phyloP scores from a whole-genome alignment of 108 stramenopile genomes.

The Cylindrotheca closterium region DNA sequence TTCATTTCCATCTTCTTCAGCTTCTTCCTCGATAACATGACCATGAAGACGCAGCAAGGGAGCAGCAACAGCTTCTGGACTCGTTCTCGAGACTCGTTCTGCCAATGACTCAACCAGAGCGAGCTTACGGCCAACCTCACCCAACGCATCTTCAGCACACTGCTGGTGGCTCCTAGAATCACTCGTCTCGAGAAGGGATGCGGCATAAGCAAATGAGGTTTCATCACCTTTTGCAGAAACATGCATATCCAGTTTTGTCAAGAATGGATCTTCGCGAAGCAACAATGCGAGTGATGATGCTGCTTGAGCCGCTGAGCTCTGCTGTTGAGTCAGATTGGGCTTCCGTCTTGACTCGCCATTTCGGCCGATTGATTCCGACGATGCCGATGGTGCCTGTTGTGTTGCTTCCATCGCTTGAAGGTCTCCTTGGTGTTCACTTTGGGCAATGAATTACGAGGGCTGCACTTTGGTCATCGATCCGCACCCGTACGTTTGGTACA shows the following conservation, averaged over 20 bases:
- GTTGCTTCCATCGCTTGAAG: background rate
- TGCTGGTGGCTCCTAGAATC: conserved; percentile 13
- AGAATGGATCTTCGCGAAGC: conserved; percentile 68
- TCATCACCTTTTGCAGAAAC: conserved; percentile 27
- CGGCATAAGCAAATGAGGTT: conserved; percentile 67
- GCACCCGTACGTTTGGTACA: background rate
- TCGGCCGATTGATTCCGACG: background rate
- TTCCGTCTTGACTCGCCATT: background rate
- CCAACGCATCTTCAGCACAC: conserved; percentile 66
- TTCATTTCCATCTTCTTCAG: conserved; percentile 13
- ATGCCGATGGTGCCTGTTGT: background rate
- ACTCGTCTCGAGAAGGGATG: conserved; percentile 56
- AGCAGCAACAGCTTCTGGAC: conserved; percentile 76
- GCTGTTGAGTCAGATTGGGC: background rate
- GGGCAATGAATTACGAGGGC: too few relatives aligned
- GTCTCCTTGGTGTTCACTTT: too few relatives aligned
- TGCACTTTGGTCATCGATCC: too few relatives aligned
- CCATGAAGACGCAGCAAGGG: conserved; percentile 75
- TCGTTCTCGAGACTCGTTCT: conserved; percentile 66
- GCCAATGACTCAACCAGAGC: conserved; percentile 76
- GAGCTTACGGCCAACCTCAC: conserved; percentile 80
- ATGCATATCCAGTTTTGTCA: conserved; percentile 57
- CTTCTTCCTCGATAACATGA: conserved; percentile 28
- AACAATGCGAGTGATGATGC: conserved; percentile 62
- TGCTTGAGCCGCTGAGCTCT: conserved; percentile 40